Evolutionary conservation across 108 stramenopile genomes (phyloP), one percentile per base, ranked within the genome.

Genomic region (Stephanodiscus triporus): DNA sequence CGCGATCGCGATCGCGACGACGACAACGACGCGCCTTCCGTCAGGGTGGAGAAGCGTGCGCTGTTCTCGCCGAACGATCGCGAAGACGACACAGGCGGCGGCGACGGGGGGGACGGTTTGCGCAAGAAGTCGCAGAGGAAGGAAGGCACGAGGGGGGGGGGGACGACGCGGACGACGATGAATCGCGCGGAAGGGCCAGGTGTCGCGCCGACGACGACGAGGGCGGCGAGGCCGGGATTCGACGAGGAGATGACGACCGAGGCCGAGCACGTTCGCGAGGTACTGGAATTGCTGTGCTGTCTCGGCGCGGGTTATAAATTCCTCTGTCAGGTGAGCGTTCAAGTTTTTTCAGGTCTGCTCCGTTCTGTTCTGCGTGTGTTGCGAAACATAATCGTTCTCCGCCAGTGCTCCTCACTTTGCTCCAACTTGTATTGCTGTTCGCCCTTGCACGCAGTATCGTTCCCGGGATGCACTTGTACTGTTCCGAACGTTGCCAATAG

Each of bases 381-480:
- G n/a, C n/a, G n/a, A n/a, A n/a, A n/a, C n/a, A n/a, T n/a, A n/a
- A 32, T 48, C 26, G 29, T 43, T 23, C 9, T 53, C n/a, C 27
- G 38, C 27, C 55, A 3, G 13, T 61, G 13, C 20, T 56, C 55
- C 48, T 62, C n/a, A 57, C 22, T 6, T 40, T 50, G 2, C 56
- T 32, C 27, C n/a, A 45, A 70, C 6, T 34, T 32, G 43, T 38
- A n/a, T n/a, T n/a, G n/a, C n/a, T 9, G 11, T 27, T 27, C 43
- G 24, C 30, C 24, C 49, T 19, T 26, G 10, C 30, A 22, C 27
- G n/a, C 34, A 91, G 73, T 95, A 87, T 75, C 84, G 81, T 22
- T 93, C 90, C 48, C 66, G 70, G 9, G 89, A 93, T 71, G 88
- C 96, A n/a, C 66, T 98, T 48, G 80, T 88, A 57, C 66, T 90